Evolutionary conservation across 2,329 filamentous ascomycete genomes (phyloP).

Genomic region (Trichoderma citrinoviride): DNA sequence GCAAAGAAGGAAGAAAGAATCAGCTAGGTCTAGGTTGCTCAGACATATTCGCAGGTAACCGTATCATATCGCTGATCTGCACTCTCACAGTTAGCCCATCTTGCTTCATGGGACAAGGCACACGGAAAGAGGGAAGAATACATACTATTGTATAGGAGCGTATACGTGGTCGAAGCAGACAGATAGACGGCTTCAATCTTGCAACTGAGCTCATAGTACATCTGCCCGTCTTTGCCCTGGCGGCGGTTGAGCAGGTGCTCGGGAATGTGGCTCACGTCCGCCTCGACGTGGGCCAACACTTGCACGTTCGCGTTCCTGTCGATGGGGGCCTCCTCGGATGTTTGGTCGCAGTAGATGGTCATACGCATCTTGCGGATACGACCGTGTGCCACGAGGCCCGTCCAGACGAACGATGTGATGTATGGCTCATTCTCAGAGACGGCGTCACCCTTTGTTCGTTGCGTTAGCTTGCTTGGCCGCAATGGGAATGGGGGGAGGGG

Average conservation of each 20-base stretch:
- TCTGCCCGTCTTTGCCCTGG: conserved; percentile 37
- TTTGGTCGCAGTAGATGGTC: conserved; percentile 38
- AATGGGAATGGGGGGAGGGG: too few species aligned
- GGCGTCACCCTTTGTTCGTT: conserved; percentile 33
- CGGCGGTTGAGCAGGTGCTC: conserved; percentile 36
- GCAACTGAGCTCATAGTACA: conserved; percentile 41
- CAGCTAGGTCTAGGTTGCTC: not conserved
- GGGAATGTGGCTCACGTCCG: conserved; percentile 43
- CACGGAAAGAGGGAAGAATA: not conserved
- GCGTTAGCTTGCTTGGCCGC: not conserved
- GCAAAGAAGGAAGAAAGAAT: not conserved
- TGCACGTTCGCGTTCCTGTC: conserved; percentile 38
- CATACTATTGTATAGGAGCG: conserved; percentile 43
- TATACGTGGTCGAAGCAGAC: conserved; percentile 44
- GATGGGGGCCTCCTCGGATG: conserved; percentile 35
- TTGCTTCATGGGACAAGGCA: conserved; percentile 24
- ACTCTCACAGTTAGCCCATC: not conserved
- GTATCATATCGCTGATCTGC: conserved; percentile 41
- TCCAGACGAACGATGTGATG: conserved; percentile 34
- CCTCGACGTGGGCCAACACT: conserved; percentile 39
- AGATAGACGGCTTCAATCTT: conserved; percentile 43
- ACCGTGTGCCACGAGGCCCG: conserved; percentile 34
- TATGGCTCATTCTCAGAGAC: conserved; percentile 43
- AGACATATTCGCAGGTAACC: conserved; percentile 45
- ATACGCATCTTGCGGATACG: conserved; percentile 37